These are phyloP conservation scores for Ormosia emarginata DNA, from an alignment of 306 rosid genomes.

Conservation along the genomic window DNA sequence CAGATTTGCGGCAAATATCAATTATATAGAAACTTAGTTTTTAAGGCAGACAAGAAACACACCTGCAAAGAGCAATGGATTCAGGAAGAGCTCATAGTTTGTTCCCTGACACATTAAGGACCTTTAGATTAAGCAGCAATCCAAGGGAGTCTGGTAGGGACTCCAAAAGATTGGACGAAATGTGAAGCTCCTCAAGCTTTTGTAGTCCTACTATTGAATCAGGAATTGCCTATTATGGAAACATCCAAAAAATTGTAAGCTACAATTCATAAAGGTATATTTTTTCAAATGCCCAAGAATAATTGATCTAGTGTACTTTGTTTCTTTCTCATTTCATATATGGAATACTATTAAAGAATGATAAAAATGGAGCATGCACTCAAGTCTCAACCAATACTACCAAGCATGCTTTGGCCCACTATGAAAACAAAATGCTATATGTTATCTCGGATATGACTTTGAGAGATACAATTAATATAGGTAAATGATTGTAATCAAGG, in stretches of 20 bases:
- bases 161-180: slow-evolving; percentile 43
- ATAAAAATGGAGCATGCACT: not conserved
- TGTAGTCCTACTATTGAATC: slow-evolving; percentile 44
- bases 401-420: not conserved
- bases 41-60: not conserved
- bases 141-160: slow-evolving; percentile 45
- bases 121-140: slow-evolving; percentile 40
- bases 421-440: not conserved
- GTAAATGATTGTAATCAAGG: not conserved
- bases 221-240: slow-evolving; percentile 42
- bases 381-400: not conserved
- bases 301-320: not conserved
- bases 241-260: slow-evolving; percentile 9
- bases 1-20: not conserved
- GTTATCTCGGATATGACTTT: not conserved
- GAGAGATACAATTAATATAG: not conserved
- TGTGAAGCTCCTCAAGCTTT: slow-evolving; percentile 44
- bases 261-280: not conserved
- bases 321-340: not conserved
- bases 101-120: slow-evolving; percentile 44
- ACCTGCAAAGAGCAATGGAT: slow-evolving; percentile 53
- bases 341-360: not conserved
- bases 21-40: not conserved
- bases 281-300: not conserved
- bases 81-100: slow-evolving; percentile 45